These are phyloP conservation scores for Sporothrix inflata DNA, from an alignment of 2,329 filamentous ascomycete genomes.

Conservation along the genomic window DNA sequence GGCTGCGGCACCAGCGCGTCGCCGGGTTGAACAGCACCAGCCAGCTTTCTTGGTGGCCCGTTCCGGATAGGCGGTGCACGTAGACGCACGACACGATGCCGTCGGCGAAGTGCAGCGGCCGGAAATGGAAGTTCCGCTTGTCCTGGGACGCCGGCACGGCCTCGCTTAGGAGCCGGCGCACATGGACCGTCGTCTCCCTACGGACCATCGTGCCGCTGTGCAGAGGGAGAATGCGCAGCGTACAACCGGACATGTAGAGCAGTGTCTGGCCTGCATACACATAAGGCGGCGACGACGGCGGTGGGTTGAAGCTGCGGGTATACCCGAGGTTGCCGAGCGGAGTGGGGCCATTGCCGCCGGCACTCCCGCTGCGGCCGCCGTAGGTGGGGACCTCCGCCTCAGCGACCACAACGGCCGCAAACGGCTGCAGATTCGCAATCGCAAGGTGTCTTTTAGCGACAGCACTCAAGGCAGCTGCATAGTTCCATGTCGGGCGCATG, in stretches of 20 bases:
- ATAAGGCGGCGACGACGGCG: constrained; percentile 31
- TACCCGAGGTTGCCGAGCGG: not conserved
- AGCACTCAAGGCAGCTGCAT: constrained; percentile 59
- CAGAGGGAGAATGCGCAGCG: constrained; percentile 63
- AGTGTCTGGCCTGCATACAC: constrained; percentile 56
- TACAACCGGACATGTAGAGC: constrained; percentile 59
- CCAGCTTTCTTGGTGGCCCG: constrained; percentile 48
- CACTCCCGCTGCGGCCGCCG: not conserved
- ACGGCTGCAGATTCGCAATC: constrained; percentile 64
- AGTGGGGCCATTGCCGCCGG: constrained; percentile 3
- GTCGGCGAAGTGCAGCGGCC: constrained; percentile 60
- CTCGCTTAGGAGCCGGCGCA: constrained; percentile 47
- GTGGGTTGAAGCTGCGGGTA: not conserved
- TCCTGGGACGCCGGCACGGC: constrained; percentile 44
- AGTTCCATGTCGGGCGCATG: constrained; percentile 37
- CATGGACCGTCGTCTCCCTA: constrained; percentile 60
- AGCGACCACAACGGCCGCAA: constrained; percentile 61
- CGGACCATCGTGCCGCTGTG: constrained; percentile 46
- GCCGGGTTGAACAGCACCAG: constrained; percentile 56
- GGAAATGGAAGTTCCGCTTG: constrained; percentile 51
- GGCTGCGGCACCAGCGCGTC: constrained; percentile 47
- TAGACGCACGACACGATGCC: constrained; percentile 62
- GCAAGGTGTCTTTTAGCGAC: constrained; percentile 64
- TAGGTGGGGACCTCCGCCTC: constrained; percentile 60
- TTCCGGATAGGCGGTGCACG: constrained; percentile 44